Conservation (phyloP, 2,329 filamentous ascomycete genomes). For the Setomelanomma holmii region DNA sequence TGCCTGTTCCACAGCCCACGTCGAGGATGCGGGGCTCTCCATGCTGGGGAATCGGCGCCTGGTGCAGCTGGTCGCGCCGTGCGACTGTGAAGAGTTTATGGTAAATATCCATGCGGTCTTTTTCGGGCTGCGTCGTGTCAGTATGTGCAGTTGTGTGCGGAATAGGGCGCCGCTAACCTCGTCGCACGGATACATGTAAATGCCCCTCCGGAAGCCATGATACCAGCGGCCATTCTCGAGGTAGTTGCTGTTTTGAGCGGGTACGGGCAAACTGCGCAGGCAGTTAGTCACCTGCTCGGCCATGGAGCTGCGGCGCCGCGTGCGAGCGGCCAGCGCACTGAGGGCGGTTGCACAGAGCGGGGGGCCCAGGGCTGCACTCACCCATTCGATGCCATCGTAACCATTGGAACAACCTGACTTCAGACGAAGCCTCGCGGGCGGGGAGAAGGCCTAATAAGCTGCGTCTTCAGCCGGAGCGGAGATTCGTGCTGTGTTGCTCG, state of each 20-base stretch:
- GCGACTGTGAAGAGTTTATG: conserved; percentile 77
- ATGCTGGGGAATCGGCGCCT: conserved; percentile 52
- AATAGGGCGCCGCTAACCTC: conserved; percentile 59
- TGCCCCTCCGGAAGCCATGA: conserved; percentile 70
- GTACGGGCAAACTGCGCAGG: conserved; percentile 44
- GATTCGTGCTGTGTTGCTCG: conserved; percentile 6
- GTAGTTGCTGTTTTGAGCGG: conserved; percentile 56
- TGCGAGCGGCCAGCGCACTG: conserved; percentile 9
- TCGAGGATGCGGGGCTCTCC: conserved; percentile 62
- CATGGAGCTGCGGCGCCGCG: neutral
- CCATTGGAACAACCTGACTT: conserved; percentile 46
- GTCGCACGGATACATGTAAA: conserved; percentile 81
- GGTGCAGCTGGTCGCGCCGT: conserved; percentile 59
- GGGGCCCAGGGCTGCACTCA: conserved; percentile 44
- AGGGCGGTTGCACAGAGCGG: conserved; percentile 42
- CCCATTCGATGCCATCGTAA: conserved; percentile 54
- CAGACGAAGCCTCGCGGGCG: conserved; percentile 31
- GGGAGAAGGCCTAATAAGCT: conserved; percentile 22
- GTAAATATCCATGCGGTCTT: conserved; percentile 80
- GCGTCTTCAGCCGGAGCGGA: conserved; percentile 17
- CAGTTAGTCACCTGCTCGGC: neutral
- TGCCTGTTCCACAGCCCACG: conserved; percentile 85
- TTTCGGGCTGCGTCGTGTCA: conserved; percentile 64
- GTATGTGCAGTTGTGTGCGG: neutral
- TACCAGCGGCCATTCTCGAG: conserved; percentile 73